Evolutionary conservation across 768 basidiomycete genomes (phyloP).

Genomic region (Porphyrellus cyaneotinctus): DNA sequence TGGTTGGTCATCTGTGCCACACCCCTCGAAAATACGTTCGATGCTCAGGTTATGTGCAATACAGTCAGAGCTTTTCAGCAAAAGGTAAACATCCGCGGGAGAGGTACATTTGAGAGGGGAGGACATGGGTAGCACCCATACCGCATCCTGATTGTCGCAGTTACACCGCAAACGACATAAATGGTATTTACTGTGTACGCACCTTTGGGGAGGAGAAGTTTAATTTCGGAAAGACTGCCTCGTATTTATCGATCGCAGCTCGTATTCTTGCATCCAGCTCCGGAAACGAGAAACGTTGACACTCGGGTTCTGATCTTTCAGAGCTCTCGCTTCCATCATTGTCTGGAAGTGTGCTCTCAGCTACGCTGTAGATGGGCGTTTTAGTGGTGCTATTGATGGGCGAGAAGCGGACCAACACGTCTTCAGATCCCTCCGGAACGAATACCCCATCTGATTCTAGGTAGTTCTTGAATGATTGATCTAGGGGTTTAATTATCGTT

Average conservation of each 20-base stretch:
- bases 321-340: conserved; percentile 41
- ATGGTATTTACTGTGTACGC: conserved; percentile 14
- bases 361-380: conserved; percentile 37
- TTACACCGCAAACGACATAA: not conserved
- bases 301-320: conserved; percentile 34
- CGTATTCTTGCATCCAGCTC: conserved; percentile 75
- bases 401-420: conserved; percentile 47
- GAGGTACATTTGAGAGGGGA: conserved; percentile 83
- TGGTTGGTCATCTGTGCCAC: conserved; percentile 27
- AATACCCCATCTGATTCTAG: conserved; percentile 82
- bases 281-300: conserved; percentile 63
- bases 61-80: conserved; percentile 92
- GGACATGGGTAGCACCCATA: conserved; percentile 83
- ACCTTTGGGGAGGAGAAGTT: conserved; percentile 96
- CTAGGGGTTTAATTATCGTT: conserved; percentile 67
- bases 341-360: conserved; percentile 57
- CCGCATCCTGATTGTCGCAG: conserved; percentile 64
- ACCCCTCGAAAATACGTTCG: conserved; percentile 64
- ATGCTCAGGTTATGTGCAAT: conserved; percentile 70
- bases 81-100: conserved; percentile 85
- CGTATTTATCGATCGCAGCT: conserved; percentile 59
- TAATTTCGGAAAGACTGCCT: conserved; percentile 90
- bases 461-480: conserved; percentile 61
- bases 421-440: conserved; percentile 77
- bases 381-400: not conserved